A percentile compares a stretch with the other conserved stretches of the same genome.
These are phyloP conservation scores for Pascua guehoae DNA, from an alignment of 1,284 basidiomycete species.

Conservation along the genomic window DNA sequence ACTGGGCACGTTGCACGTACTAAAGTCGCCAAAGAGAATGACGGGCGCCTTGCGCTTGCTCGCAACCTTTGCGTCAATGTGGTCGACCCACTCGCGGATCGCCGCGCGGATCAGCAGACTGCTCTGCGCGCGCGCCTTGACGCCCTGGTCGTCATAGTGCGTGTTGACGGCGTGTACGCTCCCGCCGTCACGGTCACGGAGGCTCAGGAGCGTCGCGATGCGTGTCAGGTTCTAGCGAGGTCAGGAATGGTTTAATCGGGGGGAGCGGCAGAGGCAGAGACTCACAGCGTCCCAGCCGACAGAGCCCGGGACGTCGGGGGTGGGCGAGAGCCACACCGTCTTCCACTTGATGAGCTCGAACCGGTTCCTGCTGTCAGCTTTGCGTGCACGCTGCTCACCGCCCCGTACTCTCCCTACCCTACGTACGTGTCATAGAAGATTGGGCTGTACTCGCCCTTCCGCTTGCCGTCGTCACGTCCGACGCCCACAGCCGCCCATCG, in stretches of 20 bases:
- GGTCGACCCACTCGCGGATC: slow-evolving; percentile 29
- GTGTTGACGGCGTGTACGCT: slow-evolving; percentile 46
- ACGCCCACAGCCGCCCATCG: slow-evolving; percentile 60
- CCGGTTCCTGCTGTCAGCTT: slow-evolving; percentile 3
- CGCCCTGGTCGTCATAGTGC: slow-evolving; percentile 45
- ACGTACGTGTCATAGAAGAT: slow-evolving; percentile 61
- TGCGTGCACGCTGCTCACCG: not conserved
- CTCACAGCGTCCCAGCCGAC: slow-evolving; percentile 48
- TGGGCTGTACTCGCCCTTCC: slow-evolving; percentile 61
- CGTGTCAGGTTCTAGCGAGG: slow-evolving; percentile 34
- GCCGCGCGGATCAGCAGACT: slow-evolving; percentile 38
- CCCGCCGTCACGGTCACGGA: slow-evolving; percentile 17
- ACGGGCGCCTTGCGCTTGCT: slow-evolving; percentile 18
- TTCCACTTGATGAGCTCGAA: slow-evolving; percentile 23
- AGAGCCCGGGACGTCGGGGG: slow-evolving; percentile 36
- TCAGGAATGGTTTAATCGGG: not conserved
- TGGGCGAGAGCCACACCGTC: slow-evolving; percentile 42
- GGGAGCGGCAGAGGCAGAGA: slow-evolving; percentile 1
- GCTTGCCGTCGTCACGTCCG: slow-evolving; percentile 60
- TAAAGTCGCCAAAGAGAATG: slow-evolving; percentile 45
- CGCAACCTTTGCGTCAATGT: slow-evolving; percentile 16
- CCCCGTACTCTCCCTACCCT: not conserved
- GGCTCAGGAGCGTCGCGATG: slow-evolving; percentile 42
- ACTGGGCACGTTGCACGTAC: slow-evolving; percentile 27
- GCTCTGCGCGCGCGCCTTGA: slow-evolving; percentile 32